Evolutionary conservation across 805 yeast species (phyloP), one percentile per base, ranked within the genome.

Genomic region (Myxozyma lipomycoides): DNA sequence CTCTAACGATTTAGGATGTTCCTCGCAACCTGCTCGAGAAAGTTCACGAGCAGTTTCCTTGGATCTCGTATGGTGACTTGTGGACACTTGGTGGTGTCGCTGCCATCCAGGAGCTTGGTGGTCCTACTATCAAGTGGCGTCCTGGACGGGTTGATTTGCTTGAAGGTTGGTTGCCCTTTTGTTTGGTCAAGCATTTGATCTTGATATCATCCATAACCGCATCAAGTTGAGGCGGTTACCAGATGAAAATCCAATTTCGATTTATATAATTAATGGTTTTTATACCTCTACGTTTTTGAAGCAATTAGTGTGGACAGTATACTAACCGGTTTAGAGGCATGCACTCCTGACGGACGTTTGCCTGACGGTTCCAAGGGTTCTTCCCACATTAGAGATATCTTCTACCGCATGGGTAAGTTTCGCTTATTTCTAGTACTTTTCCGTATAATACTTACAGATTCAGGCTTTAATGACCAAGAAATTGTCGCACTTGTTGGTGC

Each of bases 51-150:
- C 72, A 77, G 62, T 79, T 72, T 68, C 86, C 87, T 9, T 77
- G 79, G 71, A 69, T 83, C 48, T 72, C 82, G 12, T 75, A 80
- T 63, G 83, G 85, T 36, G 89, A 83, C 64, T 73, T 83, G 59
- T 82, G 84, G 82, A 83, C 88, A 7, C 68, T 83, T 30, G 85
- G 79, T n/a, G 88, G 87, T 32, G 83, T 77, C 43, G 75, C 71
- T 25, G 83, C 83, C 18, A 67, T 83, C 45, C 84, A 82, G 67
- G 81, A 74, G 53, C 67, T 80, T 73, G 79, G 76, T 38, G 88
- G 88, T 12, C 88, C 88, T 41, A 68, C 69, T 34, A 46, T 59
- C 43, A 67, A 79, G 59, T 88, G 96, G 96, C 81, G 81, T 68
- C 83, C 93, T 5, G 96, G 79, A 71, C 66, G 73, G 61, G 61